Evolutionary conservation across 2,329 filamentous ascomycete species (phyloP), one percentile per base, ranked within the genome.

Genomic region (Aaosphaeria pasadenensis): DNA sequence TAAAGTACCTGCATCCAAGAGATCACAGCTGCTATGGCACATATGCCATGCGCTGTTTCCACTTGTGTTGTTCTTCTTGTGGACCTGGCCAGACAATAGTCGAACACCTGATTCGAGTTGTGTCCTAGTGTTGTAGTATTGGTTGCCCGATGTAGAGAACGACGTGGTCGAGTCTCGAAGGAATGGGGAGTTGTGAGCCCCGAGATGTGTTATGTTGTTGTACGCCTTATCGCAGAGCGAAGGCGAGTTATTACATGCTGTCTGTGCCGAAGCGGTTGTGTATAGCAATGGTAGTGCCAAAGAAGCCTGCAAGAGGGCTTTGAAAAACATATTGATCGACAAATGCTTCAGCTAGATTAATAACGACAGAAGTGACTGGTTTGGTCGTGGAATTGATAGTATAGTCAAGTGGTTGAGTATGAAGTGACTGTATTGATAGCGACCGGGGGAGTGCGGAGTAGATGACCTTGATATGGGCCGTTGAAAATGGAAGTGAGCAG

Each of bases 211-310:
- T 58, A 94, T 81, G 56, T 87, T 83, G 72, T 83, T 85, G 74
- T 94, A 94, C 13, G 81, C 73, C 54, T 82, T 82, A 52, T 73
- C 75, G 75, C 89, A 94, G 38, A 94, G 80, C 39, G 77, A 73
- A 0, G 88, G 87, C 1, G 87, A 90, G 76, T 92, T 92, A 74
- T 94, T 94, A 80, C 89, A 94, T 31, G 84, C 82, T 55, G 63
- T 67, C 45, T 70, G 62, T 48, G 67, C 67, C 5, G 60, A 59
- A 43, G 52, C 52, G 46, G 57, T 51, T 9, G 56, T 48, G 50
- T 51, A 64, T 54, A 70, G 54, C 42, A 64, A 51, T n/a, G 63
- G 58, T 11, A 65, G 33, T 24, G 69, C 45, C 24, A 60, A 53
- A 5, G 63, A 50, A 28, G 59, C 58, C 43, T 56, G 59, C 35